Conservation (phyloP, 768 basidiomycete genomes). For the Lyophyllum shimeji region DNA sequence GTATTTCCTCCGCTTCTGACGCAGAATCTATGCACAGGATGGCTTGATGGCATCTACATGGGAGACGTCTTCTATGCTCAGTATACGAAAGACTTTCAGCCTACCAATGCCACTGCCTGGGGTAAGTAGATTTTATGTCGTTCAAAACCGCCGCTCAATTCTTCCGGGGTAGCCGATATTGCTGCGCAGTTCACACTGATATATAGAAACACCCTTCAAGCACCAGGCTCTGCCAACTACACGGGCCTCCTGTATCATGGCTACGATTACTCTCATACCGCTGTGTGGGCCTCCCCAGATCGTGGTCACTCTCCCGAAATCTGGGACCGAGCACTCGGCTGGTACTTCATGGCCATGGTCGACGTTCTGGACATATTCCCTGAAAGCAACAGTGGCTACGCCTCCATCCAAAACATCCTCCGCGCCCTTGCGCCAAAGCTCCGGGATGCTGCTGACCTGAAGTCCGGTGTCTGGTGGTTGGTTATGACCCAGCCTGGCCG, state of each 20-base stretch:
- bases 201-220: conserved; percentile 8
- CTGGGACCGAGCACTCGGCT: conserved; percentile 49
- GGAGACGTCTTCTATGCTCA: conserved; percentile 43
- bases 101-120: conserved; percentile 37
- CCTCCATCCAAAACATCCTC: conserved; percentile 31
- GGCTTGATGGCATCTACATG: conserved; percentile 49
- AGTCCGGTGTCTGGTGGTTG: conserved; percentile 47
- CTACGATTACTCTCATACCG: conserved; percentile 43
- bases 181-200: conserved; percentile 7
- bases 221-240: conserved; percentile 10
- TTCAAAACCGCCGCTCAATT: conserved; percentile 21
- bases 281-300: conserved; percentile 44
- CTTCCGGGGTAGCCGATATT: conserved; percentile 11
- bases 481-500: conserved; percentile 49
- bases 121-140: conserved; percentile 19
- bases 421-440: conserved; percentile 34
- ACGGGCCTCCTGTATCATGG: conserved; percentile 43
- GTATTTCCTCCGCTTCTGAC: neutral
- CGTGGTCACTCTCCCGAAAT: conserved; percentile 48
- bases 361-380: conserved; percentile 35
- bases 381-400: conserved; percentile 12
- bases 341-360: conserved; percentile 50
- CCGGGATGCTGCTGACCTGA: conserved; percentile 36
- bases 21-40: conserved; percentile 25
- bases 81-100: conserved; percentile 37